phyloP scores from a whole-genome alignment of 2,329 filamentous ascomycete genomes.

The Talaromyces sp. region DNA sequence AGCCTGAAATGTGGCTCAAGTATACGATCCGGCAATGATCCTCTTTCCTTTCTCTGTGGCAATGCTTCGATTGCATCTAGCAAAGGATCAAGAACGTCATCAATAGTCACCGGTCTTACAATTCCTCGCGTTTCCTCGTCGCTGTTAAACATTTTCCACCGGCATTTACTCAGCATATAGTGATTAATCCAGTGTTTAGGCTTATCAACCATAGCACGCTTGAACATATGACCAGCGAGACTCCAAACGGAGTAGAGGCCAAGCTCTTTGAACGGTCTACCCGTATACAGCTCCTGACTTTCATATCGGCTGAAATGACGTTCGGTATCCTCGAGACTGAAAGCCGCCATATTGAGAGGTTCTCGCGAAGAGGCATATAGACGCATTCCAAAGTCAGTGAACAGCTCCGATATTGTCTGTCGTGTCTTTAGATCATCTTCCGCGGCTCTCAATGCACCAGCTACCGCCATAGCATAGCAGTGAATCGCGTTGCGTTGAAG shows the following conservation, averaged over 20 bases:
- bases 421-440: constrained; percentile 53
- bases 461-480: constrained; percentile 69
- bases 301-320: constrained; percentile 58
- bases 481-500: constrained; percentile 79
- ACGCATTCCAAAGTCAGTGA: constrained; percentile 64
- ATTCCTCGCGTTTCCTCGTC: constrained; percentile 40
- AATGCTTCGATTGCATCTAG: constrained; percentile 58
- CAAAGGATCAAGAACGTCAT: constrained; percentile 55
- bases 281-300: constrained; percentile 54
- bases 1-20: constrained; percentile 93
- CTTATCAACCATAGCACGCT: constrained; percentile 55
- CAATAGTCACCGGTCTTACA: constrained; percentile 33
- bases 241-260: constrained; percentile 61
- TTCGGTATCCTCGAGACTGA: constrained; percentile 58
- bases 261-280: constrained; percentile 55
- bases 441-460: constrained; percentile 56
- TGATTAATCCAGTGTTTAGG: constrained; percentile 64
- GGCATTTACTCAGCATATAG: constrained; percentile 67
- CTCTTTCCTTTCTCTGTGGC: constrained; percentile 58
- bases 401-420: constrained; percentile 60
- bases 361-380: constrained; percentile 66
- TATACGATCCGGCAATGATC: constrained; percentile 61
- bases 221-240: constrained; percentile 60
- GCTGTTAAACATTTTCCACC: constrained; percentile 65
- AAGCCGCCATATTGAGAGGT: constrained; percentile 65